These are phyloP conservation scores for Astrothelium macrocarpum DNA, from an alignment of 495 filamentous ascomycete species.

Conservation along the genomic window DNA sequence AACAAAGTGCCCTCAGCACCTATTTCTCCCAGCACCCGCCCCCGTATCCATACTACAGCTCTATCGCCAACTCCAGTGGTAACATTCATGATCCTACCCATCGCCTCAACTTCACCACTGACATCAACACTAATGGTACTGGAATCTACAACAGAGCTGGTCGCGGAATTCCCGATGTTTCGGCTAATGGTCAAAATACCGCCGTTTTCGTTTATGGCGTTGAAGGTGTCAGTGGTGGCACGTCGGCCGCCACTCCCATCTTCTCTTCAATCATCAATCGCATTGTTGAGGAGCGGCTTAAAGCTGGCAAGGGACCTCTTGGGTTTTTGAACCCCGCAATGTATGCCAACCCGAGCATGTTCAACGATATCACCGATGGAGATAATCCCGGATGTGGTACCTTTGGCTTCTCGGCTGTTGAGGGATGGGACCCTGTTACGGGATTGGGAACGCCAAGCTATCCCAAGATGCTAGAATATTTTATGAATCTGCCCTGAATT, in stretches of 20 bases:
- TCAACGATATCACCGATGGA: conserved; percentile 53
- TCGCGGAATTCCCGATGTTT: conserved; percentile 56
- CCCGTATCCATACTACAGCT: conserved; percentile 23
- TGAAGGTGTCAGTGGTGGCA: neutral
- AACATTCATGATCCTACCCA: neutral
- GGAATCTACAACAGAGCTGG: conserved; percentile 45
- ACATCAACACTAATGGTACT: conserved; percentile 24
- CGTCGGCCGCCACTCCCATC: conserved; percentile 14
- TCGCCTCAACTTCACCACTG: conserved; percentile 1
- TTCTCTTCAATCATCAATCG: conserved; percentile 44
- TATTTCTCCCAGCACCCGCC: conserved; percentile 42
- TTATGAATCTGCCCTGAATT: conserved; percentile 10
- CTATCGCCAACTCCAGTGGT: neutral
- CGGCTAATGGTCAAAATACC: conserved; percentile 49
- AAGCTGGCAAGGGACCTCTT: conserved; percentile 44
- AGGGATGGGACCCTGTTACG: conserved; percentile 46
- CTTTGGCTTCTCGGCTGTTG: conserved; percentile 8
- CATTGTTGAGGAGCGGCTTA: conserved; percentile 54
- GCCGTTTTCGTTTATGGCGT: conserved; percentile 15
- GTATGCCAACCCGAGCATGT: conserved; percentile 49
- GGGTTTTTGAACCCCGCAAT: conserved; percentile 54
- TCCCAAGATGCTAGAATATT: conserved; percentile 14
- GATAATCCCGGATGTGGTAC: conserved; percentile 17
- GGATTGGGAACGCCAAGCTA: conserved; percentile 29
- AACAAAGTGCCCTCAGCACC: conserved; percentile 40